Conservation (phyloP, 169 alveolate genomes). For the Plasmodium vivax region DNA sequence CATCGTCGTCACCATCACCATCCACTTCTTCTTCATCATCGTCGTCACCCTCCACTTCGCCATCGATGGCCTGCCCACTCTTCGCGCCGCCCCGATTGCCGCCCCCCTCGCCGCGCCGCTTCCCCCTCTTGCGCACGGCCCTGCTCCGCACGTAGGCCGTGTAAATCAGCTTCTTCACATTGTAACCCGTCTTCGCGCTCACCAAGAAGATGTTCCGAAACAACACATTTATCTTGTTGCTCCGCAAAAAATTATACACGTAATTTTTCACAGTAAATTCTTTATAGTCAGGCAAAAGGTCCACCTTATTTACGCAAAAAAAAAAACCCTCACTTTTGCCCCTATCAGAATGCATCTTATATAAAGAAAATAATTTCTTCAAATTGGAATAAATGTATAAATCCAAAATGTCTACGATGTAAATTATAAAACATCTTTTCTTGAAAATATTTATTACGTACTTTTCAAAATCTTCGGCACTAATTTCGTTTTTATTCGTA, state of each 20-base stretch:
- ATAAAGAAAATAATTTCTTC: slow-evolving; percentile 30
- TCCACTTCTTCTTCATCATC: neutral
- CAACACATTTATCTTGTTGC: slow-evolving; percentile 46
- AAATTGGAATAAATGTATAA: slow-evolving; percentile 72
- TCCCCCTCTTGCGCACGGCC: neutral
- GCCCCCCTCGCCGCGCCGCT: neutral
- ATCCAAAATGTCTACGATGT: slow-evolving; percentile 69
- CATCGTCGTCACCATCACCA: neutral
- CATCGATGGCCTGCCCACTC: neutral
- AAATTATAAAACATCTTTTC: slow-evolving; percentile 66
- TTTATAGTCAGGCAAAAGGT: slow-evolving; percentile 20
- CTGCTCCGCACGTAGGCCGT: slow-evolving; percentile 29
- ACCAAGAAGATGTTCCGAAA: slow-evolving; percentile 68
- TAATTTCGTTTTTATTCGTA: slow-evolving; percentile 60
- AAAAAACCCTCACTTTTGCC: slow-evolving; percentile 67
- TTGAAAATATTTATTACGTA: slow-evolving; percentile 74
- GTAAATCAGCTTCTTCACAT: slow-evolving; percentile 57
- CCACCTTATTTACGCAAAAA: slow-evolving; percentile 72
- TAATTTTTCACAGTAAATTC: slow-evolving; percentile 71
- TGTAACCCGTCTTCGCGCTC: slow-evolving; percentile 74
- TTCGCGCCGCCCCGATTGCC: neutral
- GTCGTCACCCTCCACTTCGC: neutral
- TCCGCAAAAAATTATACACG: slow-evolving; percentile 37
- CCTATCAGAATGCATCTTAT: slow-evolving; percentile 36
- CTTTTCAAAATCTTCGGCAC: slow-evolving; percentile 74